Percentiles rank a stretch among this genome's conserved stretches.
These are phyloP conservation scores for Canavalia gladiata DNA, from an alignment of 306 rosid genomes.

Conservation along the genomic window DNA sequence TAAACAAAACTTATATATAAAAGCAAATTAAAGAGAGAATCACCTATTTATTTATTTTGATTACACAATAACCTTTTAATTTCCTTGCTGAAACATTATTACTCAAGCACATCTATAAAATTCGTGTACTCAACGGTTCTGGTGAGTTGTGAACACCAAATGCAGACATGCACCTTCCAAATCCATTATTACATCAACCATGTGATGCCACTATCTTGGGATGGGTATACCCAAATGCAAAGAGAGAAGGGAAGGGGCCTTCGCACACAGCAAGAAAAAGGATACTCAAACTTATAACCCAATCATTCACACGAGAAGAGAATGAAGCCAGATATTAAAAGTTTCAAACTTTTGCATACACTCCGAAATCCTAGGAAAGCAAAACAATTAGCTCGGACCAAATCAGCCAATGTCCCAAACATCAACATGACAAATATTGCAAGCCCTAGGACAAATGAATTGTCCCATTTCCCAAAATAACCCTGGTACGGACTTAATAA, in stretches of 20 bases:
- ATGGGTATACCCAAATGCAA: neutral
- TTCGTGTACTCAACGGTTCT: neutral
- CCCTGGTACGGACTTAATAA: neutral
- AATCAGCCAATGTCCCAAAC: neutral
- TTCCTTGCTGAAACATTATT: neutral
- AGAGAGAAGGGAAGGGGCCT: neutral
- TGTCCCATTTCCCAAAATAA: neutral
- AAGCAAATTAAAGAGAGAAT: neutral
- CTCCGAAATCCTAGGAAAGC: neutral
- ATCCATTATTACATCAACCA: constrained; percentile 9
- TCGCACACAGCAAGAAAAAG: neutral
- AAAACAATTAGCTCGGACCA: neutral
- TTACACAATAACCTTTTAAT: neutral
- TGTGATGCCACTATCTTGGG: neutral
- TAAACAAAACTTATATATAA: neutral
- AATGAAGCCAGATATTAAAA: neutral
- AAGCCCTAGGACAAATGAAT: neutral
- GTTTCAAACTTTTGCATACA: neutral
- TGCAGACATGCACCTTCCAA: neutral
- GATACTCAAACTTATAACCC: neutral
- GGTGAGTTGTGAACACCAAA: neutral
- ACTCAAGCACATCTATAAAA: neutral
- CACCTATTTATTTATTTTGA: neutral
- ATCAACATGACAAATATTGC: constrained; percentile 13
- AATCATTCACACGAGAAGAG: constrained; percentile 8